Conservation (phyloP, 768 basidiomycete genomes). For the Boletus rubropictus region DNA sequence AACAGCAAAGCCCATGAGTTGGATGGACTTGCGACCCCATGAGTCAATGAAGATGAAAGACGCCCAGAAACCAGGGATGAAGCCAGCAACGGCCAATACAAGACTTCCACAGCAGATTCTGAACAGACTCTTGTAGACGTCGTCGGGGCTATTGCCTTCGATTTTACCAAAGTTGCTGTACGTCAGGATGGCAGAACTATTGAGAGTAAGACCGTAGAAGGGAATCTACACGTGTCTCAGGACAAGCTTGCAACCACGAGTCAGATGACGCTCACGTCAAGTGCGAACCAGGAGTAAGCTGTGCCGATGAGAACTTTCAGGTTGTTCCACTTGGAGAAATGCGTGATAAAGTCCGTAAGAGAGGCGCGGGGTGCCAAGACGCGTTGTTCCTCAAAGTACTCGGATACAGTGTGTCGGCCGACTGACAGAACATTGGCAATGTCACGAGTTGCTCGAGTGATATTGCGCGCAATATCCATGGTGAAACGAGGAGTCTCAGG, state of each 20-base stretch:
- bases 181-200: slow-evolving; percentile 66
- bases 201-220: slow-evolving; percentile 84
- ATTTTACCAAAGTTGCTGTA: slow-evolving; percentile 64
- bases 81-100: slow-evolving; percentile 16
- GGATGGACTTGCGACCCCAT: slow-evolving; percentile 70
- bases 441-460: slow-evolving; percentile 66
- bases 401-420: slow-evolving; percentile 39
- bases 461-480: slow-evolving; percentile 82
- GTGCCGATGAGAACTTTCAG: slow-evolving; percentile 71
- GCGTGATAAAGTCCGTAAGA: slow-evolving; percentile 53
- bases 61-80: slow-evolving; percentile 51
- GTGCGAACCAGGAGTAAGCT: slow-evolving; percentile 83
- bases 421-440: slow-evolving; percentile 57
- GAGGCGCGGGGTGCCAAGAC: slow-evolving; percentile 60
- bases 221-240: slow-evolving; percentile 49
- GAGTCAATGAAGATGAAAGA: slow-evolving; percentile 63
- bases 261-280: slow-evolving; percentile 50
- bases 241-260: background rate
- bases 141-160: slow-evolving; percentile 4
- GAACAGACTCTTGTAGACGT: slow-evolving; percentile 23
- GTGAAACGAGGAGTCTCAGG: slow-evolving; percentile 89
- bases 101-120: slow-evolving; percentile 19
- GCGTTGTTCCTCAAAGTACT: slow-evolving; percentile 43
- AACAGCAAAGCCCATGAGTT: slow-evolving; percentile 63
- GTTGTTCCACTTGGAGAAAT: slow-evolving; percentile 75